Base-by-base conservation (phyloP, 768 basidiomycete species). In the Atractiella rhizophila region DNA sequence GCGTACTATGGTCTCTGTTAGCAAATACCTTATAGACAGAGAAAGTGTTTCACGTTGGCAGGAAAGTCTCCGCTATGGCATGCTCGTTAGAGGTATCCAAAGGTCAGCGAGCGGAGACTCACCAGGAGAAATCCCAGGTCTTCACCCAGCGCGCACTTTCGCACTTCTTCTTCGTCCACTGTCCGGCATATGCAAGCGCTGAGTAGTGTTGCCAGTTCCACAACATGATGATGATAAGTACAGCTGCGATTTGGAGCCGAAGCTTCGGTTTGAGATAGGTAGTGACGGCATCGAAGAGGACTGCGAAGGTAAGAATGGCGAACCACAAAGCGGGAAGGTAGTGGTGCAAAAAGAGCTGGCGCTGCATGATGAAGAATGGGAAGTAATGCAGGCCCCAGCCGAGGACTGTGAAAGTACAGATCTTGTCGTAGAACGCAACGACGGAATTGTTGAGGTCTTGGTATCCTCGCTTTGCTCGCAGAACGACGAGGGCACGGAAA, bases 261-360 rank as follows among this genome's bases (percentile, higher is more conserved):
- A 80, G 61, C 28, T 70, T 65, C 0, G 83, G 80, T 25, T 74
- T 67, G 7, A 96, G 60, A 1, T 68, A 66, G 23, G 78, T 74
- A 1, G 86, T 91, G 28, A 72, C 59, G 35, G 85, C 67, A 59
- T 98, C 91, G 52, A 96, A 94, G 2, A 76, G 66, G 3, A 64
- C 64, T 39, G 75, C 75, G 21, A 67, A 66, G 19, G 82, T 63
- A 11, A 98, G 68, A 49, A 82, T 71, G n/a, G 76, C 73, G 50
- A 79, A 86, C 55, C 83, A 88, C n/a, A 98, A 64, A 0, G 86
- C 83, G 0, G 88, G 91, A 62, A 96, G 76, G 58, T 96, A 96
- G 62, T 96, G 91, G 56, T 96, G 88, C 19, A 98, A 61, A 69
- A 98, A 98, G 34, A 96, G 73, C 54, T 98, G 91, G 18, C 91